Evolutionary conservation across 177 flowering plant species (phyloP).

Genomic region (Vitis hybrid): DNA sequence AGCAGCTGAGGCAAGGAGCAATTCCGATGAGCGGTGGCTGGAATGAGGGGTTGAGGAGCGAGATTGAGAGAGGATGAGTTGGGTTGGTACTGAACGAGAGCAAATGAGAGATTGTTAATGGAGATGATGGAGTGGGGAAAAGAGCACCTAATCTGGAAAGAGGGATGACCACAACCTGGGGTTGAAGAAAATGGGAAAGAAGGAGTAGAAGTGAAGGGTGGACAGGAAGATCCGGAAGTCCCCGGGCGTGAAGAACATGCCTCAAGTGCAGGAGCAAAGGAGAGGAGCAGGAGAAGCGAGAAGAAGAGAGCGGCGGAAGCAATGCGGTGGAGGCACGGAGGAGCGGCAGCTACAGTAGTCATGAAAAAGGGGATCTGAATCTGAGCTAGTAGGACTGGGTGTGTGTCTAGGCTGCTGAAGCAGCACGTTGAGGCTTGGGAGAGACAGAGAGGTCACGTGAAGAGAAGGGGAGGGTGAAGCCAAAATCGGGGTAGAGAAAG

Average conservation of each 20-base stretch:
- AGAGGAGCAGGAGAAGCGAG: not conserved
- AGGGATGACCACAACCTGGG: slow-evolving; percentile 68
- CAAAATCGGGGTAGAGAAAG: slow-evolving; percentile 2
- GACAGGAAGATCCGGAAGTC: slow-evolving; percentile 28
- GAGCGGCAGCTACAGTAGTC: not conserved
- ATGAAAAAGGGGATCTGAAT: slow-evolving; percentile 6
- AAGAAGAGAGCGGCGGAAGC: not conserved
- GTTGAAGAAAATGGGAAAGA: slow-evolving; percentile 53
- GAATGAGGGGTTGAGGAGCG: slow-evolving; percentile 24
- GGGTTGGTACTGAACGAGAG: slow-evolving; percentile 34
- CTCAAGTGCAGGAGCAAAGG: not conserved
- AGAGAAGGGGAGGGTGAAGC: slow-evolving; percentile 6
- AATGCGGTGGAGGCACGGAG: slow-evolving; percentile 10
- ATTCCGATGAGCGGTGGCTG: slow-evolving; percentile 2
- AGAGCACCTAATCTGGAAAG: slow-evolving; percentile 53
- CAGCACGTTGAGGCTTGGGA: not conserved
- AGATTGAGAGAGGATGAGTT: slow-evolving; percentile 41
- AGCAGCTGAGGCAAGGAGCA: slow-evolving; percentile 17
- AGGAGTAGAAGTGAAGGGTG: slow-evolving; percentile 45
- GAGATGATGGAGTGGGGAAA: slow-evolving; percentile 43
- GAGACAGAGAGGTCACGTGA: slow-evolving; percentile 18
- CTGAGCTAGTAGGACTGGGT: not conserved
- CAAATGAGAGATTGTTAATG: slow-evolving; percentile 48
- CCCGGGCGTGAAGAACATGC: slow-evolving; percentile 10
- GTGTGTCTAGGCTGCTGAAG: slow-evolving; percentile 8